A percentile compares a stretch with the other conserved stretches of the same genome.
Evolutionary conservation across 1,139 yeast genomes (phyloP).

Genomic region (Ashbya aceris): DNA sequence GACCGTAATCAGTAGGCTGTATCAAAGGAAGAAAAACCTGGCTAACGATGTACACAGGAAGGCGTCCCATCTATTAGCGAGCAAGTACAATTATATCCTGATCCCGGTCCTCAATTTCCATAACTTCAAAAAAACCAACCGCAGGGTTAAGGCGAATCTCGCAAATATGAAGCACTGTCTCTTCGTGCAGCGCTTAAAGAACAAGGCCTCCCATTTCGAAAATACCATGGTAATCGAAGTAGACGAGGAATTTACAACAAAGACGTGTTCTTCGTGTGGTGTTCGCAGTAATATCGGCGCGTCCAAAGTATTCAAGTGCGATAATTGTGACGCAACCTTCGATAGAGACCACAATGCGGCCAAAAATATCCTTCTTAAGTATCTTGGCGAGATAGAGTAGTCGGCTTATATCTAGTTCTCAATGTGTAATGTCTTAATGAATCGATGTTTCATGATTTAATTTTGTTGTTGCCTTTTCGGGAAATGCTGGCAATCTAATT

Average conservation of each 20-base stretch:
- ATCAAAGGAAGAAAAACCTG: slow-evolving; percentile 2
- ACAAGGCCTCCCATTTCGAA: slow-evolving; percentile 1
- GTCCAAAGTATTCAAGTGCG: slow-evolving; percentile 2
- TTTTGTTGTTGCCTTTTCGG: slow-evolving; percentile 1
- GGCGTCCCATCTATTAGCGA: slow-evolving; percentile 1
- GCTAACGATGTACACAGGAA: slow-evolving; percentile 2
- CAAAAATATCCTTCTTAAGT: slow-evolving; percentile 2
- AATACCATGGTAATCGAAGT: slow-evolving; percentile 3
- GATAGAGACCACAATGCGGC: slow-evolving; percentile 4
- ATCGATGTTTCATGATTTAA: not conserved
- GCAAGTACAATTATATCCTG: slow-evolving; percentile 2
- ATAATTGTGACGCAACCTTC: slow-evolving; percentile 1
- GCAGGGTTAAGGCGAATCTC: slow-evolving; percentile 3
- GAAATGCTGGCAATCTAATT: slow-evolving; percentile 4
- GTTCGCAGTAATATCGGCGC: slow-evolving; percentile 2
- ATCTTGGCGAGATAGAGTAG: slow-evolving; percentile 2
- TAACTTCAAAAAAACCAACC: slow-evolving; percentile 3
- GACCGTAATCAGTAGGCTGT: not conserved
- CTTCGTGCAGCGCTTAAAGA: slow-evolving; percentile 2
- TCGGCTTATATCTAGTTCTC: not conserved
- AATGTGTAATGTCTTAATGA: not conserved
- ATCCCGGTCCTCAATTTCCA: slow-evolving; percentile 3
- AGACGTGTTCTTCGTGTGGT: slow-evolving; percentile 4
- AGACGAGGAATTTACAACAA: slow-evolving; percentile 3
- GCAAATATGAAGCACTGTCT: slow-evolving; percentile 4